Evolutionary conservation across 2,329 filamentous ascomycete species (phyloP), one percentile per base, ranked within the genome.

Genomic region (Lasiodiplodia theobromae): DNA sequence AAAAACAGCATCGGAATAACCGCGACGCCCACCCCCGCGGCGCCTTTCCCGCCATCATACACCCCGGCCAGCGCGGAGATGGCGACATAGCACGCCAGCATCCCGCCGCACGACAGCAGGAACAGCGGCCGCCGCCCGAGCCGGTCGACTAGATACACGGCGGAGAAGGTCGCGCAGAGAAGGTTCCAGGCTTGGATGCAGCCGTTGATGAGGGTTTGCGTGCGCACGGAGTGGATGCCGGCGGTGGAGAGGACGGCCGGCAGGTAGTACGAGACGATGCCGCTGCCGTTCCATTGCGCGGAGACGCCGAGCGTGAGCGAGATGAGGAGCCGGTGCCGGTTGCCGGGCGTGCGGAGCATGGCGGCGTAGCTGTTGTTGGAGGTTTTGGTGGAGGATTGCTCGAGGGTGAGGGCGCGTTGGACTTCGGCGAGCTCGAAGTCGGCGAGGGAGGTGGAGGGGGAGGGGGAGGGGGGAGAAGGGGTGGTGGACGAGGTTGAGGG

Each of bases 211-310:
- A 47, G 44, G 0, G 44, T 47, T 4, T 47, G 44, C 8, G n/a
- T 10, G 18, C 44, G 44, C 18, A 18, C 1, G 2, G 44, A 10
- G 7, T 7, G n/a, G n/a, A 47, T 11, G 44, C 44, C 44, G 7
- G 44, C 44, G 18, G 44, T 47, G 7, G 18, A 1, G 7, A 47
- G 44, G 1, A 47, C 44, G 0, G 44, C 44, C 0, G 44, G 44
- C 2, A 47, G 44, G n/a, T 47, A 47, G 44, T 47, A 47, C 6
- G 44, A 47, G 6, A 47, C n/a, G 44, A n/a, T 73, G 49, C 82
- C 83, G 70, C 87, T 87, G 34, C 86, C 86, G 64, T 82, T 85
- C 85, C 85, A 88, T 70, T 89, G 86, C 7, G 83, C 84, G 78
- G 88, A 88, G 70, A 87, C 78, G 70, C 86, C 86, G 5, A 86